Conservation (phyloP, 2,329 filamentous ascomycete species). For the Monascus ruber region DNA sequence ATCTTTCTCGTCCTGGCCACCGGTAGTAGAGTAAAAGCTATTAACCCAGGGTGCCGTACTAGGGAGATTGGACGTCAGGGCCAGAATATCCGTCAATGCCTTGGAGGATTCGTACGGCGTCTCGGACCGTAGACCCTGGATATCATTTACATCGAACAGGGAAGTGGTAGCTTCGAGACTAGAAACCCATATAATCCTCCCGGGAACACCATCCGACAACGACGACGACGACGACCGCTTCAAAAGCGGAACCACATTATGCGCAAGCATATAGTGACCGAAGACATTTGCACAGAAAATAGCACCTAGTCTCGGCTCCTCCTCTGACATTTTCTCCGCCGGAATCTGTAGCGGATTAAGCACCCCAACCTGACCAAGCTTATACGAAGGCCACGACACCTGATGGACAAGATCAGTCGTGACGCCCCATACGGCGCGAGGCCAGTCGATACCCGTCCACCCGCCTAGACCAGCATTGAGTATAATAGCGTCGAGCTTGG, state of each 20-base stretch:
- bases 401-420: slow-evolving; percentile 55
- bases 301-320: slow-evolving; percentile 57
- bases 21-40: slow-evolving; percentile 41
- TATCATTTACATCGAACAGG: slow-evolving; percentile 54
- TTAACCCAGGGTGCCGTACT: slow-evolving; percentile 47
- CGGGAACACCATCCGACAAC: slow-evolving; percentile 19
- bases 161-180: slow-evolving; percentile 59
- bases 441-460: slow-evolving; percentile 70
- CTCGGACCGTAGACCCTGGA: slow-evolving; percentile 56
- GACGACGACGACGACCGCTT: slow-evolving; percentile 30
- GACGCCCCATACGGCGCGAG: slow-evolving; percentile 42
- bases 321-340: slow-evolving; percentile 1
- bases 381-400: slow-evolving; percentile 67
- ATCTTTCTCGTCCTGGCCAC: slow-evolving; percentile 5
- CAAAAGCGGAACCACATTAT: slow-evolving; percentile 68
- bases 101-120: slow-evolving; percentile 79
- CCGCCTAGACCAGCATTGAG: slow-evolving; percentile 85
- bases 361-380: slow-evolving; percentile 50
- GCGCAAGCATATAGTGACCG: slow-evolving; percentile 82
- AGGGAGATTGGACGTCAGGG: slow-evolving; percentile 60
- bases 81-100: slow-evolving; percentile 71
- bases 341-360: slow-evolving; percentile 44
- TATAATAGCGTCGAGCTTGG: slow-evolving; percentile 66
- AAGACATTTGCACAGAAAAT: slow-evolving; percentile 91
- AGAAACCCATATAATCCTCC: slow-evolving; percentile 75